These are phyloP conservation scores for Plectranthus barbatus DNA, from an alignment of 257 asterid species.

Conservation along the genomic window DNA sequence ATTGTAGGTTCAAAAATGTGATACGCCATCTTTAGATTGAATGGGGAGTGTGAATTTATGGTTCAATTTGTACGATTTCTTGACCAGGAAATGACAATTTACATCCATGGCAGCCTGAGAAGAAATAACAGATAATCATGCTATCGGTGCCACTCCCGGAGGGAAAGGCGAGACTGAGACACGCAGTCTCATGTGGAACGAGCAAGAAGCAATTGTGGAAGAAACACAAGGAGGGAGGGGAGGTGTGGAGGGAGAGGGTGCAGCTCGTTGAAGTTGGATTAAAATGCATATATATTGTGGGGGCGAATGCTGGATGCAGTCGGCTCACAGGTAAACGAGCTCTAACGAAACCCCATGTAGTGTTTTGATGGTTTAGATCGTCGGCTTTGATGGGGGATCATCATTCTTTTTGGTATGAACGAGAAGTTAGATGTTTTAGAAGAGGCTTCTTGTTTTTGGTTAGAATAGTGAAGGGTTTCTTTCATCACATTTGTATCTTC, in stretches of 20 bases:
- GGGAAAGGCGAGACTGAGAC: neutral
- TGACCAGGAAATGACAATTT: slow-evolving; percentile 81
- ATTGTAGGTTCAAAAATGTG: neutral
- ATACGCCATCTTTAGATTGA: neutral
- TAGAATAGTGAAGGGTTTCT: slow-evolving; percentile 39
- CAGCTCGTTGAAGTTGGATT: slow-evolving; percentile 2
- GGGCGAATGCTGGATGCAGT: slow-evolving; percentile 9
- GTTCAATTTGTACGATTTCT: slow-evolving; percentile 18
- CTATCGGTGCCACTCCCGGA: neutral
- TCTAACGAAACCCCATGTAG: no score
- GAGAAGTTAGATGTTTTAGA: slow-evolving; percentile 21
- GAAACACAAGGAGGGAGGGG: slow-evolving; percentile 1
- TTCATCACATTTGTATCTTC: slow-evolving; percentile 28
- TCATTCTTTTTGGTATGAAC: slow-evolving; percentile 24
- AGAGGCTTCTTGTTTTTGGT: slow-evolving; percentile 30
- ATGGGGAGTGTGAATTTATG: slow-evolving; percentile 23
- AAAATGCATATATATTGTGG: neutral
- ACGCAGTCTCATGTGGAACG: neutral
- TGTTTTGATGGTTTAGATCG: slow-evolving; percentile 11
- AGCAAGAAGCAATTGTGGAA: slow-evolving; percentile 17
- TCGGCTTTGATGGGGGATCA: slow-evolving; percentile 4
- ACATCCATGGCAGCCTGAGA: slow-evolving; percentile 93
- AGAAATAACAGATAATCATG: slow-evolving; percentile 44
- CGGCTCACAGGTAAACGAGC: no score
- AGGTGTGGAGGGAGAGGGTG: neutral